A percentile compares a stretch with the other conserved stretches of the same genome.
Conservation (phyloP, 1,284 basidiomycete species). For the Pisolithus thermaeus region DNA sequence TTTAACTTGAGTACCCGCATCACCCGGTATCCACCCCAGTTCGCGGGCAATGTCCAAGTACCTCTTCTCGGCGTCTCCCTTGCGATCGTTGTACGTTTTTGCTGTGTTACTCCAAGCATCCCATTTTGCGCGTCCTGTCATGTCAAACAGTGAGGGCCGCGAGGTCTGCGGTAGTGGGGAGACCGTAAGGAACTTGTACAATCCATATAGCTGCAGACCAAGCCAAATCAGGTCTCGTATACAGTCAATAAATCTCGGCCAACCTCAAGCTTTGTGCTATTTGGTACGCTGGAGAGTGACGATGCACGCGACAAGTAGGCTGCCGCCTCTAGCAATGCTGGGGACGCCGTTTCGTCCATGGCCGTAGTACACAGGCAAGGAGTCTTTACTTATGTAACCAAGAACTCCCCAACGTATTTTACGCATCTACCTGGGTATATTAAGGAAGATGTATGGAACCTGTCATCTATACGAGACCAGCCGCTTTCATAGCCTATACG, state of each 20-base stretch:
- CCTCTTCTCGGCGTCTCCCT: slow-evolving; percentile 45
- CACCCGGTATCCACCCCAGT: slow-evolving; percentile 61
- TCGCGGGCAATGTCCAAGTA: slow-evolving; percentile 68
- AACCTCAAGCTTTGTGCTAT: slow-evolving; percentile 71
- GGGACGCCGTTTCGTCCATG: slow-evolving; percentile 38
- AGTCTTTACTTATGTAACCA: neutral
- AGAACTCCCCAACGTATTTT: slow-evolving; percentile 13
- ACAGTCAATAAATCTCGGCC: slow-evolving; percentile 19
- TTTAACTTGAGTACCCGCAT: slow-evolving; percentile 3
- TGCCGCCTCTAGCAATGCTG: slow-evolving; percentile 55
- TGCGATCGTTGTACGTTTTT: slow-evolving; percentile 40
- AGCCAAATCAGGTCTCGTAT: slow-evolving; percentile 25
- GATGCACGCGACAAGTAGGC: slow-evolving; percentile 55
- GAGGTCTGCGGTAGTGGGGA: slow-evolving; percentile 47
- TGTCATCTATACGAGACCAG: slow-evolving; percentile 64
- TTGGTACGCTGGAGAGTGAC: slow-evolving; percentile 47
- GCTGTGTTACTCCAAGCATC: slow-evolving; percentile 72
- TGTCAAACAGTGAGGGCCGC: slow-evolving; percentile 78
- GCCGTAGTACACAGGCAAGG: neutral
- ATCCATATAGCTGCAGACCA: slow-evolving; percentile 69
- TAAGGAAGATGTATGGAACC: neutral
- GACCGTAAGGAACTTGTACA: slow-evolving; percentile 75
- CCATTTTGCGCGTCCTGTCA: slow-evolving; percentile 81
- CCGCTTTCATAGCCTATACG: slow-evolving; percentile 74
- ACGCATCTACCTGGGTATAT: slow-evolving; percentile 11